phyloP scores from a whole-genome alignment of 306 rosid genomes.

The Rubus parviflorus region DNA sequence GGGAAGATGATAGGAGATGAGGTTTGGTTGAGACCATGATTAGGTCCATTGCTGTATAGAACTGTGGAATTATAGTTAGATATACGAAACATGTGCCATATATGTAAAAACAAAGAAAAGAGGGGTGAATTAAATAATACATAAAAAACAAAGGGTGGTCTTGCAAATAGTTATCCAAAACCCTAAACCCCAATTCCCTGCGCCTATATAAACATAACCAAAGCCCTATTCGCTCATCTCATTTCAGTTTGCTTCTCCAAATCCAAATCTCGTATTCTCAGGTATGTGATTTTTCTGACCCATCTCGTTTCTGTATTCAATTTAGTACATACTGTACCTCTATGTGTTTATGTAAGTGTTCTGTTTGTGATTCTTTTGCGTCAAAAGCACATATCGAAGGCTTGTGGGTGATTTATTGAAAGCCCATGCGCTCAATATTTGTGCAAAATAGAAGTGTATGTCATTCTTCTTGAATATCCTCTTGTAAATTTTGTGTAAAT shows the following conservation, averaged over 20 bases:
- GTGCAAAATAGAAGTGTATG: slow-evolving; percentile 51
- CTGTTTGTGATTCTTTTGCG: not conserved
- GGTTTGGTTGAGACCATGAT: slow-evolving; percentile 32
- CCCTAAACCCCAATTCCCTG: slow-evolving; percentile 32
- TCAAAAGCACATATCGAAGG: slow-evolving; percentile 81
- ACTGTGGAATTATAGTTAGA: not conserved
- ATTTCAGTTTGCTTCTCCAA: not conserved
- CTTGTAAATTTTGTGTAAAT: slow-evolving; percentile 18
- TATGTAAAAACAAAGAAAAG: not conserved
- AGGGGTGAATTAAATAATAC: not conserved
- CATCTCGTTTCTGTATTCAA: not conserved
- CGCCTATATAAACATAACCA: slow-evolving; percentile 22
- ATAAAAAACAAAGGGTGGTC: not conserved
- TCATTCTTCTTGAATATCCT: slow-evolving; percentile 39
- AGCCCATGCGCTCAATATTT: slow-evolving; percentile 60
- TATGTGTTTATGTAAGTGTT: not conserved
- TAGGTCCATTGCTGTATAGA: not conserved
- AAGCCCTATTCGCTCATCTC: slow-evolving; percentile 10
- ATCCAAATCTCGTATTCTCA: not conserved
- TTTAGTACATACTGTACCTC: not conserved
- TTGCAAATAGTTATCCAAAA: slow-evolving; percentile 32
- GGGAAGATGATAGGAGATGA: slow-evolving; percentile 24
- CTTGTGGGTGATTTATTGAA: slow-evolving; percentile 32
- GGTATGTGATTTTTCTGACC: not conserved
- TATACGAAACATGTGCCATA: not conserved